Evolutionary conservation across 1,284 basidiomycete genomes (phyloP).

Genomic region (Uromyces viciae-fabae): DNA sequence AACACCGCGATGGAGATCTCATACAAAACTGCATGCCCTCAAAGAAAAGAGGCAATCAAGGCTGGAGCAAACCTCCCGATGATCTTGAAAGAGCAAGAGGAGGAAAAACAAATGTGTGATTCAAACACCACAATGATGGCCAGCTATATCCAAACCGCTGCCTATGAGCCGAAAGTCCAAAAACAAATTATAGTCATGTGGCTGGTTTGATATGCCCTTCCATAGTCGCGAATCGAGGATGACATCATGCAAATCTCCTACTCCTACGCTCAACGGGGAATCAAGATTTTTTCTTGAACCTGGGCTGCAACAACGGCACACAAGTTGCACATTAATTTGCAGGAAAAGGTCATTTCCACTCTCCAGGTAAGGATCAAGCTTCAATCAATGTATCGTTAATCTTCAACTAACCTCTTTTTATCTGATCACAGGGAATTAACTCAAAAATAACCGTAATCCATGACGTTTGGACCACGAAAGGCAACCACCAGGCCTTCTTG

Average conservation of each 20-base stretch:
- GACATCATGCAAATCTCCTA: neutral
- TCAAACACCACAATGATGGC: neutral
- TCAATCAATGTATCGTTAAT: no score
- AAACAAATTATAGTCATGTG: neutral
- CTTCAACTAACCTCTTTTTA: neutral
- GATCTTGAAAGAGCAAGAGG: neutral
- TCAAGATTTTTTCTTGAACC: neutral
- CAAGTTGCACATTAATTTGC: neutral
- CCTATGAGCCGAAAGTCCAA: neutral
- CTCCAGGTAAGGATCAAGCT: neutral
- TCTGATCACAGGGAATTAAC: neutral
- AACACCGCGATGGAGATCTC: neutral
- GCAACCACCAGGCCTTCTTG: neutral
- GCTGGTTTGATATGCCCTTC: neutral
- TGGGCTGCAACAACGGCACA: neutral
- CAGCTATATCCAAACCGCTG: neutral
- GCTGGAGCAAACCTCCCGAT: neutral
- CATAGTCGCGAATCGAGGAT: slow-evolving; percentile 14
- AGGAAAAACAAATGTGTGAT: no score
- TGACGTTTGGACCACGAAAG: slow-evolving; percentile 22
- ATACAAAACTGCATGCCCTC: neutral
- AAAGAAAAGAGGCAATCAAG: neutral
- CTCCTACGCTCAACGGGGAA: neutral
- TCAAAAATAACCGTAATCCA: slow-evolving; percentile 6
- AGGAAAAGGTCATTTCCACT: neutral